Percentiles rank a stretch among this genome's conserved stretches.
Conservation (phyloP, 257 asterid species). For the Salvia rosmarinus region DNA sequence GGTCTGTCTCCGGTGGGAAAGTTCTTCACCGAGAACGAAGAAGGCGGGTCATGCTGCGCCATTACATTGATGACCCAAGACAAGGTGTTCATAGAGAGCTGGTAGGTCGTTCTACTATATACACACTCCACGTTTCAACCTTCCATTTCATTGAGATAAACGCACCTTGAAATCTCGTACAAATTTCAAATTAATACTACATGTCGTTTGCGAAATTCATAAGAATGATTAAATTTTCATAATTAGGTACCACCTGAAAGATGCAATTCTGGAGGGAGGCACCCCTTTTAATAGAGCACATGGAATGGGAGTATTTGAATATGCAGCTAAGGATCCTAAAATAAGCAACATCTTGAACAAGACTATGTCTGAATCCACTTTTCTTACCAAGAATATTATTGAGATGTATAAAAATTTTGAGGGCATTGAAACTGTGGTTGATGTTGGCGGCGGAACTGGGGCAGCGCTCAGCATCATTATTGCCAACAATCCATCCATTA, state of each 20-base stretch:
- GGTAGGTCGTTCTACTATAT: background rate
- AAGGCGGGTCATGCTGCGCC: background rate
- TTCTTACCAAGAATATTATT: background rate
- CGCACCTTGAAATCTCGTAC: too few species aligned
- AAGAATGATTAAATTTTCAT: too few species aligned
- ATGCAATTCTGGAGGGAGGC: constrained; percentile 12
- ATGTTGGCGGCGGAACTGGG: background rate
- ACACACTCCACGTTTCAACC: too few species aligned
- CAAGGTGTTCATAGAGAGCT: background rate
- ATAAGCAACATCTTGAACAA: background rate
- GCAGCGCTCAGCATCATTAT: background rate
- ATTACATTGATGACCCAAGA: background rate
- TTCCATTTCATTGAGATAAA: too few species aligned
- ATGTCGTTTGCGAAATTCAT: too few species aligned
- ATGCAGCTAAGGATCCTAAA: background rate
- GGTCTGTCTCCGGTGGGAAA: background rate
- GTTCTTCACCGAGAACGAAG: constrained; percentile 5
- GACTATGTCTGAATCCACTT: background rate
- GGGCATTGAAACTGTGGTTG: background rate
- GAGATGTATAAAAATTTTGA: background rate
- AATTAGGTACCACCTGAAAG: background rate
- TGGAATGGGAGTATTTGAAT: background rate
- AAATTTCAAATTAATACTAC: too few species aligned
- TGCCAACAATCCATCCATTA: background rate
- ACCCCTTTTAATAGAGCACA: background rate